A percentile compares a stretch with the other conserved stretches of the same genome.
Evolutionary conservation across 768 basidiomycete species (phyloP).

Genomic region (Boletellus emodensis): DNA sequence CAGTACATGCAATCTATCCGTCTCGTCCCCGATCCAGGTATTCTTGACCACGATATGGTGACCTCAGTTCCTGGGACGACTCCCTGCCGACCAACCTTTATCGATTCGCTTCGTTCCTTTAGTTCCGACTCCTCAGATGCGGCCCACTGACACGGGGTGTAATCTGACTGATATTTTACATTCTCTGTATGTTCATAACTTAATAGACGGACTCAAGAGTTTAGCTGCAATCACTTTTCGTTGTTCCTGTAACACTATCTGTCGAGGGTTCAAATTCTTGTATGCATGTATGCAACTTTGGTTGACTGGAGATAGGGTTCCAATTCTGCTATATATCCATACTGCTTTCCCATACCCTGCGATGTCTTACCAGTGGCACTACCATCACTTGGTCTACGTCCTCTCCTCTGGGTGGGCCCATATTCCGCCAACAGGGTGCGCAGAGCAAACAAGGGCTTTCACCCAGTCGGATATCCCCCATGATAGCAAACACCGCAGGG

Average conservation of each 20-base stretch:
- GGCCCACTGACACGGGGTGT: conserved; percentile 11
- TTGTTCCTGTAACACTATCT: conserved; percentile 9
- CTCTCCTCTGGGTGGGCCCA: conserved; percentile 51
- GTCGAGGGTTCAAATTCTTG: not conserved
- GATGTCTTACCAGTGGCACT: conserved; percentile 48
- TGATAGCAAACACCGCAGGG: conserved; percentile 63
- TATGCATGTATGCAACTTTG: not conserved
- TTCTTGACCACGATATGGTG: not conserved
- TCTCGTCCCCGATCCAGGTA: not conserved
- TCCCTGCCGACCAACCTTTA: conserved; percentile 1
- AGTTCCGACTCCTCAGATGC: conserved; percentile 1
- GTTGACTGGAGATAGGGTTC: not conserved
- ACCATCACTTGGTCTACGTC: conserved; percentile 41
- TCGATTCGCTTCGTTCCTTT: conserved; percentile 12
- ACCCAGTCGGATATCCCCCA: conserved; percentile 69
- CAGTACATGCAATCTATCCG: conserved; percentile 4
- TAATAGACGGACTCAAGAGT: conserved; percentile 29
- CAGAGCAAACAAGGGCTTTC: conserved; percentile 78
- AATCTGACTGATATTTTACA: conserved; percentile 12
- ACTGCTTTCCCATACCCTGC: conserved; percentile 21
- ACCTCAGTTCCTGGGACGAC: not conserved
- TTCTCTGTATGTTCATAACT: conserved; percentile 21
- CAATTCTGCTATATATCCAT: not conserved
- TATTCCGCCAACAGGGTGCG: conserved; percentile 64
- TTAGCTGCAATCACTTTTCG: conserved; percentile 1